Conservation (phyloP, 2,329 filamentous ascomycete genomes). For the Sordariomycetes sp. region DNA sequence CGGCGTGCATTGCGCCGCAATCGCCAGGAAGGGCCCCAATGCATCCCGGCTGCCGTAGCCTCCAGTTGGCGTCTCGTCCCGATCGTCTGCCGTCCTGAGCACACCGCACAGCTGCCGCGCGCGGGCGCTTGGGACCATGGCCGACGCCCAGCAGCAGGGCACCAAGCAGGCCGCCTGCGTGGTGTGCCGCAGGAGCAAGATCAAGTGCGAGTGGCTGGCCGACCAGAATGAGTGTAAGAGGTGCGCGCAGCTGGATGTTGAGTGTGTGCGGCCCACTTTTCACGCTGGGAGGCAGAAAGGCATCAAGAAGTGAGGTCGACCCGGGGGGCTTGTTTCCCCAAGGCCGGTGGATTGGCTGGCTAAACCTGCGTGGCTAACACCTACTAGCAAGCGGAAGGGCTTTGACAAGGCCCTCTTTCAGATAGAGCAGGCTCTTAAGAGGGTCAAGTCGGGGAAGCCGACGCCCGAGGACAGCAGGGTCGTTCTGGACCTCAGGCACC, state of each 20-base stretch:
- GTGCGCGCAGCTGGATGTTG: constrained; percentile 44
- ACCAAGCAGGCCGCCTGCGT: constrained; percentile 44
- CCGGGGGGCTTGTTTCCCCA: neutral
- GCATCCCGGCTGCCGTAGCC: constrained; percentile 5
- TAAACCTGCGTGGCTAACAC: constrained; percentile 9
- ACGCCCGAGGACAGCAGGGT: constrained; percentile 33
- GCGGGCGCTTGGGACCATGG: neutral
- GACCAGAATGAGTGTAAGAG: constrained; percentile 46
- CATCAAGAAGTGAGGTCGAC: constrained; percentile 56
- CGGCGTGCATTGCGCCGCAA: too few relatives aligned
- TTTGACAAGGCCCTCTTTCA: constrained; percentile 65
- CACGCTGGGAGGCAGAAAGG: constrained; percentile 65
- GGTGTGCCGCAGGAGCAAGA: constrained; percentile 56
- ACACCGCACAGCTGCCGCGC: neutral
- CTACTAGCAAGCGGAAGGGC: constrained; percentile 56
- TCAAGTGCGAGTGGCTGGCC: constrained; percentile 50
- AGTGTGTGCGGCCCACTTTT: constrained; percentile 63
- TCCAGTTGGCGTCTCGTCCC: too few relatives aligned
- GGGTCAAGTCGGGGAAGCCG: constrained; percentile 35
- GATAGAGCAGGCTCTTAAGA: constrained; percentile 58
- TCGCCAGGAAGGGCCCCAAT: neutral
- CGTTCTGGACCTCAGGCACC: constrained; percentile 28
- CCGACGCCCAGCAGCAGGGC: neutral
- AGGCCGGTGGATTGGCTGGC: too few relatives aligned
- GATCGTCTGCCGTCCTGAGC: neutral